Evolutionary conservation across 345 rosid species (phyloP).

Genomic region (Arabis hirsuta): DNA sequence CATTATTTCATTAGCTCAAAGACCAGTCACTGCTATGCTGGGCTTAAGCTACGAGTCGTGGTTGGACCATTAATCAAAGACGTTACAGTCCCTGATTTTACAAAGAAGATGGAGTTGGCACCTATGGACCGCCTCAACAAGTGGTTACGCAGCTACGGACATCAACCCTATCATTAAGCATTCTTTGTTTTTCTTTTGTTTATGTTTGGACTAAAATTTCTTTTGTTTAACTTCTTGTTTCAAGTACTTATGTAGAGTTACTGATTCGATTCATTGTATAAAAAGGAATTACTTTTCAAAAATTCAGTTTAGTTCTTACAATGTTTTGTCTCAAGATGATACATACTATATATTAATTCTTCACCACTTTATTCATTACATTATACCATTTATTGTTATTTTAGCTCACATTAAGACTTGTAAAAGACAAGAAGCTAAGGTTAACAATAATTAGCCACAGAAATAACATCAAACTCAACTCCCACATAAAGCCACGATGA

Average conservation of each 20-base stretch:
- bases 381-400: neutral
- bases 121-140: neutral
- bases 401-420: neutral
- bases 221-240: too few species aligned
- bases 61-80: neutral
- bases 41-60: slow-evolving; percentile 3
- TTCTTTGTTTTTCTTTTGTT: too few species aligned
- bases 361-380: neutral
- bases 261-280: too few species aligned
- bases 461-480: slow-evolving; percentile 39
- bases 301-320: too few species aligned
- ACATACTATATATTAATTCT: neutral
- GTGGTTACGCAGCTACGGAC: neutral
- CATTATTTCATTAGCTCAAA: slow-evolving; percentile 12
- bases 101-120: neutral
- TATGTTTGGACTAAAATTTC: too few species aligned
- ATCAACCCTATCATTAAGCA: neutral
- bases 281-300: too few species aligned
- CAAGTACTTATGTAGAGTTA: too few species aligned
- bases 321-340: too few species aligned
- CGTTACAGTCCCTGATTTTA: too few species aligned
- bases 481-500: slow-evolving; percentile 36
- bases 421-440: neutral
- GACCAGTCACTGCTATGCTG: neutral
- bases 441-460: slow-evolving; percentile 13